A percentile compares a stretch with the other conserved stretches of the same genome.
phyloP scores from a whole-genome alignment of 1,139 yeast genomes.

The Magnusiomyces paraingens region DNA sequence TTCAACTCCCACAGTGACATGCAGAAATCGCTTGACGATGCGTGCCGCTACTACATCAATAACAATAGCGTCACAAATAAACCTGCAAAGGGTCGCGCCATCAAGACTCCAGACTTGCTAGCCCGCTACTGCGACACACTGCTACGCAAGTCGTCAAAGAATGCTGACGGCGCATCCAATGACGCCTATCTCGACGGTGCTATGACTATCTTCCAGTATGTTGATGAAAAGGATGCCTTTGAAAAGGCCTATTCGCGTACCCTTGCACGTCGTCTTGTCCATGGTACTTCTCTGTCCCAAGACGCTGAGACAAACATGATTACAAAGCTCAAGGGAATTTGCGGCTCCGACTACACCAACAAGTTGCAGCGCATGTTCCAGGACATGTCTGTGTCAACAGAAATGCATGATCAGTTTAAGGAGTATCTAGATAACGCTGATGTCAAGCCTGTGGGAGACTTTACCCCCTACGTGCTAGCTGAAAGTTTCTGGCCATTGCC shows the following conservation, averaged over 20 bases:
- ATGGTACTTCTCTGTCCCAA: conserved; percentile 73
- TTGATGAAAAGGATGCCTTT: conserved; percentile 92
- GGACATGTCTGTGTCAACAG: conserved; percentile 83
- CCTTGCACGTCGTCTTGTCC: conserved; percentile 82
- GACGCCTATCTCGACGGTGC: conserved; percentile 63
- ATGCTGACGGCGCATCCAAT: conserved; percentile 61
- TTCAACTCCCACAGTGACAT: conserved; percentile 73
- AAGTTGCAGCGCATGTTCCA: conserved; percentile 95
- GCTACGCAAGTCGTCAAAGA: conserved; percentile 67
- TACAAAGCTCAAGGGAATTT: conserved; percentile 80
- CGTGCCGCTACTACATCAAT: conserved; percentile 82
- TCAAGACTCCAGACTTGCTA: conserved; percentile 73
- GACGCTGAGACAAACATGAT: conserved; percentile 84
- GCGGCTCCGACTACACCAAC: conserved; percentile 87
- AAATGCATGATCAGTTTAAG: conserved; percentile 62
- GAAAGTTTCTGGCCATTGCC: conserved; percentile 89
- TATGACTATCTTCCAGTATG: conserved; percentile 79
- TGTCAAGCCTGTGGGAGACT: conserved; percentile 43
- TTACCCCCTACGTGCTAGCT: conserved; percentile 73
- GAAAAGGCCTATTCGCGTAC: conserved; percentile 88
- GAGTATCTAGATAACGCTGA: conserved; percentile 32
- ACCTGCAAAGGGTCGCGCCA: conserved; percentile 36
- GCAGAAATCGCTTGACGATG: conserved; percentile 82
- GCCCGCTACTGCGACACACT: conserved; percentile 86
- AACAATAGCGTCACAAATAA: conserved; percentile 66